Evolutionary conservation across 495 filamentous ascomycete species (phyloP), one percentile per base, ranked within the genome.

Genomic region (Talaromyces thailandensis): DNA sequence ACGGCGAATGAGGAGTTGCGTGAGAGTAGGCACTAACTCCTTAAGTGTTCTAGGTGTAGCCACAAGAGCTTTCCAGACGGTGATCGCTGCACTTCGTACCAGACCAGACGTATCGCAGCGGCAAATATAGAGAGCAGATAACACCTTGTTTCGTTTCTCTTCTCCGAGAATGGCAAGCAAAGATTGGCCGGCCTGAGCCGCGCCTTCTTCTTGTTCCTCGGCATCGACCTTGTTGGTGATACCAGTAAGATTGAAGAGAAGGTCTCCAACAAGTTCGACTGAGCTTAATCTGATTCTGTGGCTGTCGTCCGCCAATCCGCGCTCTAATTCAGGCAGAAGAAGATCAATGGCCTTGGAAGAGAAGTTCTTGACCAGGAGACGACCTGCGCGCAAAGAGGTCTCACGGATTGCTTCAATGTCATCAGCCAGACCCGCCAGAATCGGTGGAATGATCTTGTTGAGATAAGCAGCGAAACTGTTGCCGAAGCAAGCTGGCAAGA

Each of bases 391-490:
- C 57, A 98, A 82, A 6, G 94, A 90, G 0, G 92, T 96, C 62
- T 98, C 94, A 21, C 94, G 86, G 66, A 98, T 98, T 3, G 91
- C 89, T 67, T 98, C 94, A 62, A 96, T 77, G 70, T 98, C 94
- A 66, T 98, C 94, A 18, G 94, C 95, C 70, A 98, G 84, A 68
- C 95, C 95, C 52, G 90, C 85, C 63, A 98, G 81, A 67, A 98
- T 98, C 4, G 94, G 92, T 2, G 94, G 94, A 69, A 98, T 97
- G 68, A 98, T 96, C 70, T 87, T 91, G 80, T 87, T 89, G 58
- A 98, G 88, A 69, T 98, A 98, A 69, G 89, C 88, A 64, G 94
- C 90, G 71, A 98, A 98, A 77, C 92, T 96, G 80, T 98, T 98
- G 66, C 94, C 94, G 70, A 98, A 98, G 75, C 94, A 98, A 62